These are phyloP conservation scores for Ustilago trichophora DNA, from an alignment of 1,284 basidiomycete genomes.

Conservation along the genomic window DNA sequence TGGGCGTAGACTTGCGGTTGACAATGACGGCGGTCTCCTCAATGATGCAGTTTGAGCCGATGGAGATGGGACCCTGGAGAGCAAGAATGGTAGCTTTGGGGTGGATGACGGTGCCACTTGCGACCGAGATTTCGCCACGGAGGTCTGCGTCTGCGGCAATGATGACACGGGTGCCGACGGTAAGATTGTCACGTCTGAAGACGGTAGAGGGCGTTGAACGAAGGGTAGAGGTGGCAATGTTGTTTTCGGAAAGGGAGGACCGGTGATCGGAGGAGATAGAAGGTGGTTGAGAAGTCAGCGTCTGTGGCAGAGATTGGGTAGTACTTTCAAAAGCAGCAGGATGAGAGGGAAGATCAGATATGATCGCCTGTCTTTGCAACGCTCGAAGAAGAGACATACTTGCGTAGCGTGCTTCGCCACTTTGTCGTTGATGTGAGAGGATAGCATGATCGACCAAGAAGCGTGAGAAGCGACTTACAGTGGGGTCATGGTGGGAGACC, in stretches of 20 bases:
- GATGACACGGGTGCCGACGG: slow-evolving; percentile 48
- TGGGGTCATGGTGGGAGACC: slow-evolving; percentile 28
- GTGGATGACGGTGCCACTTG: slow-evolving; percentile 78
- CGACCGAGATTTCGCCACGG: slow-evolving; percentile 54
- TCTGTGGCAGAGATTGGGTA: too few relatives aligned
- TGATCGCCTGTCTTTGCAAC: slow-evolving; percentile 28
- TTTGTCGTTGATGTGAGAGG: too few relatives aligned
- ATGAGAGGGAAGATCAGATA: too few relatives aligned
- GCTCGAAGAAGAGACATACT: slow-evolving; percentile 35
- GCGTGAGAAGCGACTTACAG: slow-evolving; percentile 27
- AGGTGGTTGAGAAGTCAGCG: too few relatives aligned
- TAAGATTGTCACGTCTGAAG: slow-evolving; percentile 50
- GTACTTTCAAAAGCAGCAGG: slow-evolving; percentile 10
- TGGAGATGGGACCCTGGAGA: slow-evolving; percentile 82
- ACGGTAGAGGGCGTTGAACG: slow-evolving; percentile 4
- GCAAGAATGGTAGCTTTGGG: slow-evolving; percentile 91
- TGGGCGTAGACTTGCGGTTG: slow-evolving; percentile 74
- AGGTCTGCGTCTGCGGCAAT: slow-evolving; percentile 55
- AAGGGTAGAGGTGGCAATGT: neutral
- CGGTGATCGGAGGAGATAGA: neutral
- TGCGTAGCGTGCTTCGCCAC: too few relatives aligned
- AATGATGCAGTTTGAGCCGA: slow-evolving; percentile 87
- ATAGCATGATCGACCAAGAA: too few relatives aligned
- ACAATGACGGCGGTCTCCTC: slow-evolving; percentile 89
- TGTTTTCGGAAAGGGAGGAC: too few relatives aligned